Base-by-base conservation (phyloP, 352 stramenopile species). In the Phytophthora meadii region DNA sequence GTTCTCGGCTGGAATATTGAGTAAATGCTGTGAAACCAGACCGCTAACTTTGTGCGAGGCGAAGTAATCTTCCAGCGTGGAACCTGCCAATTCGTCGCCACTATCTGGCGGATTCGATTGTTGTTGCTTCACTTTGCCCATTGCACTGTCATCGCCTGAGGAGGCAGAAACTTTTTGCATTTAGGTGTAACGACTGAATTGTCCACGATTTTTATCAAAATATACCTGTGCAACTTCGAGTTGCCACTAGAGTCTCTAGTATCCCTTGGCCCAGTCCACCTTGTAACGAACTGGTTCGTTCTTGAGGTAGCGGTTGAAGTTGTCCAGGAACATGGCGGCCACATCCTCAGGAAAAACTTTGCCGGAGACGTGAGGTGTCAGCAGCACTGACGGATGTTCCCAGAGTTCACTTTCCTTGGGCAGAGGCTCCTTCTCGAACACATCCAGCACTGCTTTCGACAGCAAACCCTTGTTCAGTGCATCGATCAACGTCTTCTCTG, bases 331-430 rank as follows among this genome's bases (percentile, higher is more conserved):
- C 17, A 97, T 72, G 5, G 76, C 71, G 34, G 84, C 89, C 24
- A 97, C 87, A 55, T 95, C 87, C 27, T 82, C 76, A 1, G 77
- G 70, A 45, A 89, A 87, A 48, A 90, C 95, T 30, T 85, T 78
- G 28, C 82, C 90, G 19, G 86, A 83, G 0, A 96, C 81, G 61
- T 97, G 89, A 22, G 89, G 89, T 27, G 90, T 96, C 22, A 97
- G 62, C 28, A 79, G 71, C 10, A 97, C 87, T 37, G 65, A 49
- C 5, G 74, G 61, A 54, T 89, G 79, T 9, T 46, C 42, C 88
- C 88, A 97, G 22, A 97, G 59, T 41, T 60, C 39, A 48, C 83
- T 95, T 11, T 76, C 47, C 7, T 55, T 51, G 14, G 79, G 76
- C 27, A 89, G 75, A 8, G 79, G 76, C 64, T 89, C 79, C n/a